phyloP scores from a whole-genome alignment of 352 stramenopile genomes.

The Elongisporangium anandrum region DNA sequence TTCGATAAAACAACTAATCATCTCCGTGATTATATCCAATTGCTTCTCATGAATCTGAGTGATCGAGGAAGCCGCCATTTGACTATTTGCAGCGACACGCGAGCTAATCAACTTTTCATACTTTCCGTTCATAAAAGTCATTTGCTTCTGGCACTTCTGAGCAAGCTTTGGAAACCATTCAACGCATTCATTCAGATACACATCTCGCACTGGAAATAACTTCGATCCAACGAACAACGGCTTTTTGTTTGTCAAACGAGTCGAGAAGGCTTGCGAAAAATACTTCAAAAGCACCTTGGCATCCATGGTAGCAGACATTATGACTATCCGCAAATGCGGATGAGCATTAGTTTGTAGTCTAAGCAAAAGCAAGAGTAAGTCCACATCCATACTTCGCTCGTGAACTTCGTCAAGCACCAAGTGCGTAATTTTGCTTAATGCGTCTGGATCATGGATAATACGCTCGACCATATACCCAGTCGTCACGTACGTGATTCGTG shows the following conservation, averaged over 20 bases:
- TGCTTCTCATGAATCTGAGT: conserved; percentile 62
- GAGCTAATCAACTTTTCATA: conserved; percentile 25
- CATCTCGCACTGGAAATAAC: conserved; percentile 60
- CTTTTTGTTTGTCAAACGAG: conserved; percentile 43
- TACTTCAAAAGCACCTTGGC: conserved; percentile 90
- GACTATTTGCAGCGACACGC: conserved; percentile 29
- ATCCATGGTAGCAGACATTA: conserved; percentile 97
- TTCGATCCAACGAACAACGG: conserved; percentile 83
- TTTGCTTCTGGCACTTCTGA: conserved; percentile 29
- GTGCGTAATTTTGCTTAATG: conserved; percentile 89
- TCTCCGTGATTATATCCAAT: conserved; percentile 45
- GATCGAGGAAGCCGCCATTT: conserved; percentile 48
- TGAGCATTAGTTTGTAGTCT: conserved; percentile 68
- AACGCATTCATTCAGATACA: conserved; percentile 54
- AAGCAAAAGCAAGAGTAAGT: conserved; percentile 92
- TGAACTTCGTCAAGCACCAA: conserved; percentile 96
- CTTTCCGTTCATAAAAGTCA: conserved; percentile 35
- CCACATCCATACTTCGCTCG: conserved; percentile 94
- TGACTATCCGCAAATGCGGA: conserved; percentile 83
- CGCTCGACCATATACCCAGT: conserved; percentile 96
- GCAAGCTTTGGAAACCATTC: conserved; percentile 37
- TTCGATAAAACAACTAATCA: conserved; percentile 56
- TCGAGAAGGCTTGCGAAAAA: conserved; percentile 57
- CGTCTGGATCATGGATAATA: conserved; percentile 90
- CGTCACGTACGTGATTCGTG: conserved; percentile 95